phyloP scores from a whole-genome alignment of 345 rosid genomes.

The Boechera stricta region DNA sequence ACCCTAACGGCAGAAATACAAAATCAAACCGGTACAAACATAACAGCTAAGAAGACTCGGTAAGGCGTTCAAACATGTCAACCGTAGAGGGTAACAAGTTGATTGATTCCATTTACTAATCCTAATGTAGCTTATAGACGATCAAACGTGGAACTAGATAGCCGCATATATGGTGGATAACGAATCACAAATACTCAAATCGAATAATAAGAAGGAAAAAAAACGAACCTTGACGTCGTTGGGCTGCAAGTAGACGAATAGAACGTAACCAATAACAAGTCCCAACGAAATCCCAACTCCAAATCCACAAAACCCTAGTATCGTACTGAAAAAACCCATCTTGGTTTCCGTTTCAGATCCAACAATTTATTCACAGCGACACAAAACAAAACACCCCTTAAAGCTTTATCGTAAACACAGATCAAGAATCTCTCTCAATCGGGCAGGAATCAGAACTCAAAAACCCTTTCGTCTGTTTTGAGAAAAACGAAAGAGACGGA shows the following conservation, averaged over 20 bases:
- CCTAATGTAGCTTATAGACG: constrained; percentile 1
- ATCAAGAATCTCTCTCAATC: constrained; percentile 9
- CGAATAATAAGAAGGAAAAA: not conserved
- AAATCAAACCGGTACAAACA: not conserved
- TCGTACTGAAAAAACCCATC: constrained; percentile 80
- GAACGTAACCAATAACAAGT: constrained; percentile 70
- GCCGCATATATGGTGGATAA: not conserved
- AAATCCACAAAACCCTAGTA: constrained; percentile 82
- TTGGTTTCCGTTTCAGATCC: constrained; percentile 22
- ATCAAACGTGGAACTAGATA: not conserved
- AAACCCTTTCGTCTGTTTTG: not conserved
- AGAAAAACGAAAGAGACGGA: constrained; percentile 9
- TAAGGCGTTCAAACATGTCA: not conserved
- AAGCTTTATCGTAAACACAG: not conserved
- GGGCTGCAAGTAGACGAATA: constrained; percentile 82
- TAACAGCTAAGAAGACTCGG: not conserved
- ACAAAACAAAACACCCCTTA: constrained; percentile 23
- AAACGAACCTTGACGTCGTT: constrained; percentile 69
- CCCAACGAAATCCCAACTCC: constrained; percentile 85
- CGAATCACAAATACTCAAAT: not conserved
- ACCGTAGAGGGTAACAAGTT: constrained; percentile 1
- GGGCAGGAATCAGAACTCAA: not conserved
- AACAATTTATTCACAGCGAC: constrained; percentile 21
- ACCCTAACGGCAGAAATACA: not conserved
- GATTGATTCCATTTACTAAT: not conserved